Conservation (phyloP, 345 rosid species). For the Crucihimalaya himalaica region DNA sequence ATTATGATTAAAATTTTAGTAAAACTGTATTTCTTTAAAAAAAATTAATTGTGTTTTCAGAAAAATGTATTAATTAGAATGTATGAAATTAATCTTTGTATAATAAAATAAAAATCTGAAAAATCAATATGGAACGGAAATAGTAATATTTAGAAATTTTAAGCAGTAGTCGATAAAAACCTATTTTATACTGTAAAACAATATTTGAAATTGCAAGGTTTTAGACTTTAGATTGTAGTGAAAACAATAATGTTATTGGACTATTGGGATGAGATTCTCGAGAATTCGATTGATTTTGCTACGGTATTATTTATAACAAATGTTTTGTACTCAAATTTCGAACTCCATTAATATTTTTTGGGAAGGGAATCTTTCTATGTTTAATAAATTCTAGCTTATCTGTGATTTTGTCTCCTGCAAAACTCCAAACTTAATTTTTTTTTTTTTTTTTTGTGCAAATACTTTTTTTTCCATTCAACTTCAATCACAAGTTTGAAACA, state of each 20-base stretch:
- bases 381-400: constrained; percentile 10
- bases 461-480: too few species aligned
- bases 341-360: not conserved
- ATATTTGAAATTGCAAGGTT: not conserved
- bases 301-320: not conserved
- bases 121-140: too few species aligned
- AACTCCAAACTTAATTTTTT: constrained; percentile 15
- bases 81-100: too few species aligned
- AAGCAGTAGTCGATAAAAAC: not conserved
- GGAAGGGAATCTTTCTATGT: not conserved
- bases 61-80: too few species aligned
- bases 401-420: constrained; percentile 15
- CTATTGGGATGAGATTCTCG: not conserved
- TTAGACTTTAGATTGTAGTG: not conserved
- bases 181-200: not conserved
- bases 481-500: too few species aligned
- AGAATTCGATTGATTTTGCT: not conserved
- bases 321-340: not conserved
- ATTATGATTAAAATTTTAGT: too few species aligned
- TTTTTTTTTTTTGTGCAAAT: not conserved
- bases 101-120: too few species aligned
- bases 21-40: too few species aligned
- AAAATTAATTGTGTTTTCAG: too few species aligned
- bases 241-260: not conserved
- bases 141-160: not conserved